A percentile compares a stretch with the other conserved stretches of the same genome.
These are phyloP conservation scores for Auriscalpium orientale DNA, from an alignment of 768 basidiomycete genomes.

Conservation along the genomic window DNA sequence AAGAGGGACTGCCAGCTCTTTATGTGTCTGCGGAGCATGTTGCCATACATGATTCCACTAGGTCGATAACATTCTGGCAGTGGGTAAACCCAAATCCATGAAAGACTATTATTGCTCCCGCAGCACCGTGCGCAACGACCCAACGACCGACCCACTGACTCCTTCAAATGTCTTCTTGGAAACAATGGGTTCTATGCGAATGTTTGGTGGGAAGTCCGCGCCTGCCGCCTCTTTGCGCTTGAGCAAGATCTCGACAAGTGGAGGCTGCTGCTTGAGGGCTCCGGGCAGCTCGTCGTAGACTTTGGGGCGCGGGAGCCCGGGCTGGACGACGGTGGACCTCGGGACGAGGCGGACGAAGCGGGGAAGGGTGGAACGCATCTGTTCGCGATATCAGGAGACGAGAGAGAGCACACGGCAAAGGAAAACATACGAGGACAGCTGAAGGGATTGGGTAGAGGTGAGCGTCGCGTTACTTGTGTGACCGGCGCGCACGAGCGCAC, in stretches of 20 bases:
- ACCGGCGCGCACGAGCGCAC: too few species aligned
- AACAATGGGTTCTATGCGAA: conserved; percentile 42
- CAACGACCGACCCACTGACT: conserved; percentile 30
- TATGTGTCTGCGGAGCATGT: too few species aligned
- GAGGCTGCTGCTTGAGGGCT: conserved; percentile 4
- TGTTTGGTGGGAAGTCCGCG: conserved; percentile 37
- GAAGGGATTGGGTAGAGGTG: too few species aligned
- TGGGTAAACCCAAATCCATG: too few species aligned
- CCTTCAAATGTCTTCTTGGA: conserved; percentile 32
- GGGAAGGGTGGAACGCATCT: conserved; percentile 26
- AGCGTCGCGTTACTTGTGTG: too few species aligned
- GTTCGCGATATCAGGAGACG: too few species aligned
- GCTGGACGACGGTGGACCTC: conserved; percentile 23
- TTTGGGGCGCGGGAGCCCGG: conserved; percentile 12
- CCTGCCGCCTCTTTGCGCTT: conserved; percentile 32
- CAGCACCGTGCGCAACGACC: conserved; percentile 31
- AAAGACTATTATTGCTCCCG: conserved; percentile 19
- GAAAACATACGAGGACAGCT: too few species aligned
- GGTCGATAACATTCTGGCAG: background rate
- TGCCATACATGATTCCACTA: background rate
- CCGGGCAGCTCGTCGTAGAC: conserved; percentile 20
- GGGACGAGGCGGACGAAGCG: conserved; percentile 33
- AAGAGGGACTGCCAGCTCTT: too few species aligned
- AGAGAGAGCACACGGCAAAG: too few species aligned
- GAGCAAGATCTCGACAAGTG: conserved; percentile 36